Percentiles rank a stretch among this genome's conserved stretches.
phyloP scores from a whole-genome alignment of 2,329 filamentous ascomycete species.

The Phoma herbarum region DNA sequence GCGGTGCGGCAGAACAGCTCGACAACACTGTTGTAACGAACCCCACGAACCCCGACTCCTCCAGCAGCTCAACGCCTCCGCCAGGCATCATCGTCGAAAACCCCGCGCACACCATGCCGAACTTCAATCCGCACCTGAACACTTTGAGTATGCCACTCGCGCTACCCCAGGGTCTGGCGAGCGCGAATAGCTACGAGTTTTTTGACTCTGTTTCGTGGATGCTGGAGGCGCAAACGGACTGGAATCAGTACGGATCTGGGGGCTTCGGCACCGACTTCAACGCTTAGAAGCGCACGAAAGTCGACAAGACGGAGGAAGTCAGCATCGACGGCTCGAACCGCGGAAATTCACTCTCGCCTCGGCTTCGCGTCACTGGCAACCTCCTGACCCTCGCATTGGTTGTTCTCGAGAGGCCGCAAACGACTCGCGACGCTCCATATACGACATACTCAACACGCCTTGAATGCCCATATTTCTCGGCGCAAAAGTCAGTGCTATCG shows the following conservation, averaged over 20 bases:
- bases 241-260: slow-evolving; percentile 41
- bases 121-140: slow-evolving; percentile 50
- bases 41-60: slow-evolving; percentile 83
- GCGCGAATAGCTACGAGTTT: slow-evolving; percentile 66
- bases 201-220: slow-evolving; percentile 96
- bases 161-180: slow-evolving; percentile 63
- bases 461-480: not conserved
- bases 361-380: too few species aligned
- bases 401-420: too few species aligned
- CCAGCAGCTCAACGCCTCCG: slow-evolving; percentile 68
- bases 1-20: slow-evolving; percentile 57
- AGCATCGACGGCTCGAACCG: not conserved
- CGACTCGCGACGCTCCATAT: not conserved
- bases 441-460: not conserved
- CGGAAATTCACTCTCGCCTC: too few species aligned
- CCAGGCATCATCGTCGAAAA: slow-evolving; percentile 50
- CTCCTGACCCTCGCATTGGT: too few species aligned
- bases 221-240: slow-evolving; percentile 73
- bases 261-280: slow-evolving; percentile 46
- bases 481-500: not conserved
- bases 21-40: slow-evolving; percentile 80
- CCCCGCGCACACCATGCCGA: slow-evolving; percentile 44
- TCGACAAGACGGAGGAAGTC: too few species aligned
- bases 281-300: slow-evolving; percentile 23
- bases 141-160: slow-evolving; percentile 62